These are phyloP conservation scores for Cairneyella variabilis DNA, from an alignment of 495 filamentous ascomycete genomes.

Conservation along the genomic window DNA sequence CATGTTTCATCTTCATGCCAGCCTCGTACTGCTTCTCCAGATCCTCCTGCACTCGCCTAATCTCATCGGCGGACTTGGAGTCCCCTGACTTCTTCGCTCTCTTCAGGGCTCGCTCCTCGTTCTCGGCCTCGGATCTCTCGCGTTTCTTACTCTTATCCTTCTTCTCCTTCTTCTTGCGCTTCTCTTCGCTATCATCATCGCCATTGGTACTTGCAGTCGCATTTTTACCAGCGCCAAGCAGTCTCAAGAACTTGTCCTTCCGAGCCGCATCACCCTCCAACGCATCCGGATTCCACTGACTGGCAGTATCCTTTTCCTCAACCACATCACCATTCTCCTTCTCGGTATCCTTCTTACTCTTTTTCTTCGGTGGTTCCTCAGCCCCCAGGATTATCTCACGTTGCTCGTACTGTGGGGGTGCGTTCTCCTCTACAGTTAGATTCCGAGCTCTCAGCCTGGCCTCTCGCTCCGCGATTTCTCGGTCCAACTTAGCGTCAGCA, in stretches of 20 bases:
- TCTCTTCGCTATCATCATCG: background rate
- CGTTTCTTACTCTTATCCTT: background rate
- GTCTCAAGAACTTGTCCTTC: slow-evolving; percentile 52
- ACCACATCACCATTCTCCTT: background rate
- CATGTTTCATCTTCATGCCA: slow-evolving; percentile 56
- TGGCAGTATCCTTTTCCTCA: background rate
- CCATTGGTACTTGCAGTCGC: background rate
- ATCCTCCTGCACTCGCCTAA: slow-evolving; percentile 43
- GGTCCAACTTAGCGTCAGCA: slow-evolving; percentile 16
- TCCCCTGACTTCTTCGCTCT: slow-evolving; percentile 1
- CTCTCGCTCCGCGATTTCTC: slow-evolving; percentile 1
- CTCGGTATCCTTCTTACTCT: slow-evolving; percentile 8
- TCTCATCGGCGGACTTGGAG: slow-evolving; percentile 17
- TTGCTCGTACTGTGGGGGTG: background rate
- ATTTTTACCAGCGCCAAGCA: slow-evolving; percentile 48
- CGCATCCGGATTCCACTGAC: slow-evolving; percentile 48
- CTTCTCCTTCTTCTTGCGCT: background rate
- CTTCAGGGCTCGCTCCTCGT: background rate
- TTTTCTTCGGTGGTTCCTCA: too few relatives aligned
- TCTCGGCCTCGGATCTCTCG: background rate
- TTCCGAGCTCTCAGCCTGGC: background rate
- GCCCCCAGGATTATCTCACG: background rate
- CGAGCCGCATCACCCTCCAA: slow-evolving; percentile 46
- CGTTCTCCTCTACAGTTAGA: background rate
- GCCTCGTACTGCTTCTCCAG: slow-evolving; percentile 55